Evolutionary conservation across 306 rosid species (phyloP).

Genomic region (Prosopis cineraria): DNA sequence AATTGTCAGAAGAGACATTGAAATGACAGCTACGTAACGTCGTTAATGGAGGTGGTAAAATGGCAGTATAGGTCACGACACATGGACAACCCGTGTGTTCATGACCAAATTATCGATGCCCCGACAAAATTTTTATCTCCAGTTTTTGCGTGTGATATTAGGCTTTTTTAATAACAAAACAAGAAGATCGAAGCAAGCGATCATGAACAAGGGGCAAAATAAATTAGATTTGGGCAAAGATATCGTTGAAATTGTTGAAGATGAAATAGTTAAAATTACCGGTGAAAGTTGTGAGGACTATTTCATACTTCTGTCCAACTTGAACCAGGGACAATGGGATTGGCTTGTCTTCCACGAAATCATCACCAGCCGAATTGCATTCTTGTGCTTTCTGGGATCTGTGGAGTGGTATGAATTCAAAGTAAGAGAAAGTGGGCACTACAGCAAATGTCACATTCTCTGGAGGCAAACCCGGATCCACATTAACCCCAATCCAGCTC

Average conservation of each 20-base stretch:
- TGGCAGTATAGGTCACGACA: neutral
- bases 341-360: slow-evolving; percentile 76
- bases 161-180: neutral
- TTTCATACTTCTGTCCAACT: slow-evolving; percentile 81
- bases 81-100: neutral
- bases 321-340: slow-evolving; percentile 71
- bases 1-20: slow-evolving; percentile 19
- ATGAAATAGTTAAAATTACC: slow-evolving; percentile 44
- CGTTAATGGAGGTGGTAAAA: neutral
- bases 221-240: neutral
- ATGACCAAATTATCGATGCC: neutral
- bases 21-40: slow-evolving; percentile 27
- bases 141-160: neutral
- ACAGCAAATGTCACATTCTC: slow-evolving; percentile 83
- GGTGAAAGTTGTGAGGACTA: slow-evolving; percentile 89
- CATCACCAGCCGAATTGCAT: slow-evolving; percentile 42
- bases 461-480: slow-evolving; percentile 75
- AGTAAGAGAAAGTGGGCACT: slow-evolving; percentile 86
- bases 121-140: neutral
- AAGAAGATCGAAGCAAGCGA: neutral
- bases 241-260: neutral
- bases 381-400: slow-evolving; percentile 40
- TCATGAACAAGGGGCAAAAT: neutral
- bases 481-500: slow-evolving; percentile 95
- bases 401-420: slow-evolving; percentile 84